phyloP scores from a whole-genome alignment of 768 basidiomycete genomes.

The Suillus fuscotomentosus region DNA sequence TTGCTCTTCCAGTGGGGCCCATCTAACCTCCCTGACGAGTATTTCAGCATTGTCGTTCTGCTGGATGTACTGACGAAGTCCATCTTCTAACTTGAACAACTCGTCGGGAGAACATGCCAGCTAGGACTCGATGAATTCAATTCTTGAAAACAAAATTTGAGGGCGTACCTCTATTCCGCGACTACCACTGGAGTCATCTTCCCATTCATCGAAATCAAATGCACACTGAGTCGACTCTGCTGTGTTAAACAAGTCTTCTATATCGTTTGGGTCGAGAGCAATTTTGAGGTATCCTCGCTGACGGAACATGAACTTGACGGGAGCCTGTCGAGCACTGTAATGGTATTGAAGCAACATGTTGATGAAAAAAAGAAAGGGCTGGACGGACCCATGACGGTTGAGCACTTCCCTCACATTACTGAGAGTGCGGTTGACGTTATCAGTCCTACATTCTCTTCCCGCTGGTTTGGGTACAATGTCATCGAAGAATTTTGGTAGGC shows the following conservation, averaged over 20 bases:
- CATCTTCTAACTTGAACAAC: conserved; percentile 38
- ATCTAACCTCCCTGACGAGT: conserved; percentile 50
- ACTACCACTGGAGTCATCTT: conserved; percentile 30
- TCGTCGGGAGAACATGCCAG: conserved; percentile 43
- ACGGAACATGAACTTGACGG: conserved; percentile 66
- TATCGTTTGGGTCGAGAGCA: conserved; percentile 32
- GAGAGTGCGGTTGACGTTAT: conserved; percentile 63
- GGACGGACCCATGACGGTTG: conserved; percentile 43
- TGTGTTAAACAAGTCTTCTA: conserved; percentile 36
- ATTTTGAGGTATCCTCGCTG: conserved; percentile 53
- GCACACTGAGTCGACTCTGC: conserved; percentile 24
- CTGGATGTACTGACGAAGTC: conserved; percentile 24
- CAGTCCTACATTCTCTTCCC: conserved; percentile 57
- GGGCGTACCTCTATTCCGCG: conserved; percentile 34
- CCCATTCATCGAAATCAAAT: conserved; percentile 44
- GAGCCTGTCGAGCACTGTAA: conserved; percentile 55
- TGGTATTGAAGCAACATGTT: neutral
- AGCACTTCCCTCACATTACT: conserved; percentile 55
- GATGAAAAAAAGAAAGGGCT: neutral
- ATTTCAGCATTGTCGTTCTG: conserved; percentile 36
- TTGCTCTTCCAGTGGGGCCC: conserved; percentile 46
- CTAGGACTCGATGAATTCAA: conserved; percentile 24
- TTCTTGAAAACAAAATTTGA: conserved; percentile 3
- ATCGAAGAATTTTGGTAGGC: neutral
- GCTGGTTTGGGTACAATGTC: conserved; percentile 7